Evolutionary conservation across 2,329 filamentous ascomycete species (phyloP), one percentile per base, ranked within the genome.

Genomic region (Zarea fungicola): DNA sequence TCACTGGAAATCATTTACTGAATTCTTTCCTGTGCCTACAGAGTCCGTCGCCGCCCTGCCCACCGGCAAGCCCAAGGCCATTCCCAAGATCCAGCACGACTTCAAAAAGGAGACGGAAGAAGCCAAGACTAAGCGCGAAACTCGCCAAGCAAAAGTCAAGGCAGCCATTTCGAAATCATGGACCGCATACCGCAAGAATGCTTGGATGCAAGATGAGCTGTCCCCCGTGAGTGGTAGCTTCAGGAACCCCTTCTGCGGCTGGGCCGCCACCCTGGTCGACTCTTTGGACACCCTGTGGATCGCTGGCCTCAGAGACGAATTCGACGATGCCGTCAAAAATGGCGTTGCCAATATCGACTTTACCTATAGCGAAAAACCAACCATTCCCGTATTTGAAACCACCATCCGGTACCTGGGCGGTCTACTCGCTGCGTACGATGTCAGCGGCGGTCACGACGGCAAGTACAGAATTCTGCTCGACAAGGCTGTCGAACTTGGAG

Each of bases 321-420:
- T 95, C 59, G 81, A 89, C 51, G 83, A 89, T 52, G 89, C 89
- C 2, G 81, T 87, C 37, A 75, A 79, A 44, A 42, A 48, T 21
- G 82, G 77, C 4, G 81, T 91, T 19, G 75, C 75, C 49, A 67
- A 78, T 6, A 92, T 96, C 50, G 89, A 96, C 65, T 96, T 96
- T 58, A 93, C 87, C 3, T 85, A 79, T 62, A 66, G 13, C 74
- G 83, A 42, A 63, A 68, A 31, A 80, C 87, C 41, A 5, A 25
- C 37, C 4, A 93, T 96, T 39, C 90, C 89, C n/a, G 76, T 95
- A 7, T 96, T 96, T 58, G 91, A 96, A 67, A 95, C 90, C 1
- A 88, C 84, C 10, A 96, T 97, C 61, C 82, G 92, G 44, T 96
- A 96, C 59, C 75, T 97, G 5, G 92, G 92, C 26, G 92, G 92